Percentiles rank a stretch among this genome's conserved stretches.
These are phyloP conservation scores for Diaporthe helianthi DNA, from an alignment of 2,329 filamentous ascomycete genomes.

Conservation along the genomic window DNA sequence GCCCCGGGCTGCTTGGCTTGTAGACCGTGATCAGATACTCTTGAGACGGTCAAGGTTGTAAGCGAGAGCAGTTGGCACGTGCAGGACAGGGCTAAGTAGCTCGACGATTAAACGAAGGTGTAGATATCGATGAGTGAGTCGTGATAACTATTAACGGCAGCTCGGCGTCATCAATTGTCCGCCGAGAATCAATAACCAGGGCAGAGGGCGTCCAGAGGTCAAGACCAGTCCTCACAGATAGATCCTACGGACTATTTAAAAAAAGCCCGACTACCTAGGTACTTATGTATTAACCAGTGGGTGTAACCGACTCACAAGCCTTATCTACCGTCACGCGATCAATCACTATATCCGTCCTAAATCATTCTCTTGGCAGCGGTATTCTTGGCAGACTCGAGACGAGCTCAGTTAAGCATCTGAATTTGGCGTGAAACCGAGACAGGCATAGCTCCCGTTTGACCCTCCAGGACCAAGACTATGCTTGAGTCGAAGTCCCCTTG, in stretches of 20 bases:
- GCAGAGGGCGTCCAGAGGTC: background rate
- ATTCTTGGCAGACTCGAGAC: constrained; percentile 12
- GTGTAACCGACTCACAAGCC: background rate
- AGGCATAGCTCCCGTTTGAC: constrained; percentile 19
- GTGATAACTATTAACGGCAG: background rate
- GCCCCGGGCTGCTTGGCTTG: background rate
- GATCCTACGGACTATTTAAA: background rate
- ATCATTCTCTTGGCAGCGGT: background rate
- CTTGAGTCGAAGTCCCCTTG: background rate
- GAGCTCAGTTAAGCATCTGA: constrained; percentile 12
- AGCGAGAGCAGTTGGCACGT: background rate
- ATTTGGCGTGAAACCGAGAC: constrained; percentile 15
- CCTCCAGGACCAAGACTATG: constrained; percentile 19
- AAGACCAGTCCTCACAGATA: background rate
- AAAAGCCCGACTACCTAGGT: background rate
- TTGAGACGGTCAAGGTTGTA: background rate
- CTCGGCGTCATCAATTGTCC: background rate
- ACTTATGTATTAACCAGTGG: background rate
- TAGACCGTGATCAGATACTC: background rate
- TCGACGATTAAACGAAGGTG: background rate
- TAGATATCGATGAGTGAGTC: background rate
- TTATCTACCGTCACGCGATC: background rate
- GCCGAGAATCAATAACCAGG: background rate
- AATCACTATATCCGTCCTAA: constrained; percentile 14
- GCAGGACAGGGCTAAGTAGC: background rate